phyloP scores from a whole-genome alignment of 2,329 filamentous ascomycete genomes.

The Aschersonia sp. region DNA sequence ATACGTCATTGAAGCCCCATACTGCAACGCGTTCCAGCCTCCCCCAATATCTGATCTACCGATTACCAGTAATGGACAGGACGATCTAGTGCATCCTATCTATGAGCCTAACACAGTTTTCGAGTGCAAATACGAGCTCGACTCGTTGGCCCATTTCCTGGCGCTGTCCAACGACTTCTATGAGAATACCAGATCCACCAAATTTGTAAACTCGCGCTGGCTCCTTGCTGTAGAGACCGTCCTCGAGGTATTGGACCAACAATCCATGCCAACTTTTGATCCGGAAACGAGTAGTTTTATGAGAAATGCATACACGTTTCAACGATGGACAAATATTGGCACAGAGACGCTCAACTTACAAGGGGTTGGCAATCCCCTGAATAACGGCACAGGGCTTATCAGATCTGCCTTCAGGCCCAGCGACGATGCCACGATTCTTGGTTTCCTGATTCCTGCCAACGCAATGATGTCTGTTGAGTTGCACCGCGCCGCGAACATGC shows the following conservation, averaged over 20 bases:
- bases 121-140: constrained; percentile 98
- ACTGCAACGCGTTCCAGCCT: constrained; percentile 97
- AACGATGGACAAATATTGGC: constrained; percentile 61
- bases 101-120: constrained; percentile 82
- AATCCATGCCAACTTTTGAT: constrained; percentile 72
- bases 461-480: constrained; percentile 93
- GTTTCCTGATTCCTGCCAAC: constrained; percentile 90
- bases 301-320: constrained; percentile 76
- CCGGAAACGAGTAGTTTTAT: constrained; percentile 45
- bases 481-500: constrained; percentile 53
- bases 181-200: constrained; percentile 59
- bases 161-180: constrained; percentile 77
- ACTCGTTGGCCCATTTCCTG: constrained; percentile 86
- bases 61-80: constrained; percentile 62
- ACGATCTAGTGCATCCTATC: constrained; percentile 69
- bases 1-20: constrained; percentile 86
- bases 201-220: constrained; percentile 71
- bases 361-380: constrained; percentile 85
- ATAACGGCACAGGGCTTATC: constrained; percentile 68
- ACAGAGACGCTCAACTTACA: constrained; percentile 79
- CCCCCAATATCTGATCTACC: constrained; percentile 67
- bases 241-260: constrained; percentile 58
- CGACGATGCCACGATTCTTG: constrained; percentile 87
- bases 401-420: constrained; percentile 88
- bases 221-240: constrained; percentile 61